These are phyloP conservation scores for Cryptosporidium canis DNA, from an alignment of 169 alveolate species.

Conservation along the genomic window DNA sequence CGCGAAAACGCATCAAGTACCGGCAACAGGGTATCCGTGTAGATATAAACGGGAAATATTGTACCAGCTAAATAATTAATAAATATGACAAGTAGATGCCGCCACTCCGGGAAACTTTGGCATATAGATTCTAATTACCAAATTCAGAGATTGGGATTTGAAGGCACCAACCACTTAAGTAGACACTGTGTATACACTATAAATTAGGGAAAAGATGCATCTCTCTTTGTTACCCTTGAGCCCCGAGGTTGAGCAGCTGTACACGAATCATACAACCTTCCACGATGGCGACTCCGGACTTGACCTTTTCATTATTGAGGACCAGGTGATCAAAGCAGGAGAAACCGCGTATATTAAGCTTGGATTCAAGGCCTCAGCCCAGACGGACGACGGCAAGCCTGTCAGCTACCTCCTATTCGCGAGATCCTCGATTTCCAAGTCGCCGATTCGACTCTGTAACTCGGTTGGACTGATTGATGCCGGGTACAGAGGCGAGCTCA, in stretches of 20 bases:
- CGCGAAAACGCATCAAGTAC: neutral
- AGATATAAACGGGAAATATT: no score
- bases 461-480: slow-evolving; percentile 91
- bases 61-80: no score
- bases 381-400: slow-evolving; percentile 73
- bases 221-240: slow-evolving; percentile 44
- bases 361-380: slow-evolving; percentile 89
- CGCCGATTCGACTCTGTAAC: slow-evolving; percentile 89
- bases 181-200: neutral
- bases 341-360: slow-evolving; percentile 84
- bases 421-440: slow-evolving; percentile 88
- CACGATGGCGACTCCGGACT: slow-evolving; percentile 91
- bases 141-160: neutral
- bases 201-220: neutral
- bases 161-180: neutral
- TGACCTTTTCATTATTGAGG: slow-evolving; percentile 87
- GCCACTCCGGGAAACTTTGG: neutral
- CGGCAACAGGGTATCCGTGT: no score
- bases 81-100: neutral
- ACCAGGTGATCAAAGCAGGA: slow-evolving; percentile 84
- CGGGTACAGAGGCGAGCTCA: slow-evolving; percentile 90
- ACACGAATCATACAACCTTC: slow-evolving; percentile 81
- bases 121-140: neutral
- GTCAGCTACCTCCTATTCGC: slow-evolving; percentile 84
- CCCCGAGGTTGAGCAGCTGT: slow-evolving; percentile 77